These are phyloP conservation scores for Cardamine occulta DNA, from an alignment of 345 rosid species.

Conservation along the genomic window DNA sequence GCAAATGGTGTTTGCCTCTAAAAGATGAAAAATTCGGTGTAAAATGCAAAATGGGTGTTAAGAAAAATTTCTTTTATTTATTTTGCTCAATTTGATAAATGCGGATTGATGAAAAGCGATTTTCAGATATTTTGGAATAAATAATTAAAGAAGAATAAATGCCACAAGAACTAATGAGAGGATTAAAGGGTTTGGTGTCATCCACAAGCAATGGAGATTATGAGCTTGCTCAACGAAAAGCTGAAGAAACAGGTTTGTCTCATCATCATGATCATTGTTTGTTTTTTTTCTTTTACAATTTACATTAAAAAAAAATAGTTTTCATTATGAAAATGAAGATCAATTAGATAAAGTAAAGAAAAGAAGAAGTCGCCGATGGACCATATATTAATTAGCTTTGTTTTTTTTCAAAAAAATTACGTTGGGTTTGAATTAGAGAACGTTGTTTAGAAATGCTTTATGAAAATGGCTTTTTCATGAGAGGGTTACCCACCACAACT, in stretches of 20 bases:
- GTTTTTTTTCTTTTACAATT: background rate
- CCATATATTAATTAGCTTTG: constrained; percentile 12
- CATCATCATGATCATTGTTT: constrained; percentile 8
- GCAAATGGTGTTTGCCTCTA: background rate
- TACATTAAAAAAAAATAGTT: background rate
- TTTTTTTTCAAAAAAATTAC: constrained; percentile 1
- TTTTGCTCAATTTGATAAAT: constrained; percentile 15
- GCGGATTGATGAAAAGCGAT: background rate
- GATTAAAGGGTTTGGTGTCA: constrained; percentile 51
- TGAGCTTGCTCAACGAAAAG: constrained; percentile 88
- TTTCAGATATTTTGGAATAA: constrained; percentile 18
- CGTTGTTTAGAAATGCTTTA: constrained; percentile 36
- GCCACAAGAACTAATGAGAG: constrained; percentile 76
- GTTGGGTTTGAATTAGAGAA: constrained; percentile 38
- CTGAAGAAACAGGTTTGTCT: constrained; percentile 88
- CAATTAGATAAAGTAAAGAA: constrained; percentile 23
- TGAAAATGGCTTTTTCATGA: constrained; percentile 30
- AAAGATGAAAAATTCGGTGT: background rate
- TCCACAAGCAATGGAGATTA: constrained; percentile 57
- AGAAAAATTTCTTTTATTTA: background rate
- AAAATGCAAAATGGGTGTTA: background rate
- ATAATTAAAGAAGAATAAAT: constrained; percentile 39
- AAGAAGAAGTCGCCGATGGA: background rate
- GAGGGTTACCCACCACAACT: constrained; percentile 43
- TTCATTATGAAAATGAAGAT: constrained; percentile 22